Conservation (phyloP, 1,284 basidiomycete genomes). For the Sphaerobolus stellatus region DNA sequence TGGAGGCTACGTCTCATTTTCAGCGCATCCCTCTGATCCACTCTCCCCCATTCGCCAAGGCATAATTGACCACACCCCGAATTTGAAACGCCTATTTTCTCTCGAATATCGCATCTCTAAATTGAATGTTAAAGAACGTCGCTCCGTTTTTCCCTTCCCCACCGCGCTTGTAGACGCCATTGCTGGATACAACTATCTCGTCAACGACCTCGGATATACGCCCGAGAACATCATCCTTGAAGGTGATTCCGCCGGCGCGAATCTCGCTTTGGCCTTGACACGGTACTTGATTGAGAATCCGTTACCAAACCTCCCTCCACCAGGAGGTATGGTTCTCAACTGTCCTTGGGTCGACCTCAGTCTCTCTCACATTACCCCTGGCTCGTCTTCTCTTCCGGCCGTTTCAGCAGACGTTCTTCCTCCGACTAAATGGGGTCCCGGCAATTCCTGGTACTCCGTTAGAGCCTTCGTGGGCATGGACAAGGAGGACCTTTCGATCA, state of each 20-base stretch:
- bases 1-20: background rate
- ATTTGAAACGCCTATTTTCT: background rate
- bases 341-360: conserved; percentile 50
- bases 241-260: conserved; percentile 75
- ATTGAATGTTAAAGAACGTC: background rate
- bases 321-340: conserved; percentile 43
- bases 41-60: background rate
- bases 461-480: background rate
- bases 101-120: background rate
- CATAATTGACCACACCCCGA: background rate
- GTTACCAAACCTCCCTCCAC: conserved; percentile 17
- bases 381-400: conserved; percentile 20
- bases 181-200: conserved; percentile 60
- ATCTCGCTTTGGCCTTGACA: conserved; percentile 59
- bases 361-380: conserved; percentile 24
- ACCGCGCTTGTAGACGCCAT: conserved; percentile 62
- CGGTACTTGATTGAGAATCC: conserved; percentile 50
- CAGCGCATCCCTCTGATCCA: background rate
- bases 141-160: conserved; percentile 49
- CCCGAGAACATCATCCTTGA: conserved; percentile 57
- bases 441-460: background rate
- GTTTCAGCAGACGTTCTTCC: background rate
- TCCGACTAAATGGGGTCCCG: background rate
- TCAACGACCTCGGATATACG: conserved; percentile 41
- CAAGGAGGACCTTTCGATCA: background rate